Evolutionary conservation across 2,329 filamentous ascomycete species (phyloP).

Genomic region (Cadophora luteo-olivacea): DNA sequence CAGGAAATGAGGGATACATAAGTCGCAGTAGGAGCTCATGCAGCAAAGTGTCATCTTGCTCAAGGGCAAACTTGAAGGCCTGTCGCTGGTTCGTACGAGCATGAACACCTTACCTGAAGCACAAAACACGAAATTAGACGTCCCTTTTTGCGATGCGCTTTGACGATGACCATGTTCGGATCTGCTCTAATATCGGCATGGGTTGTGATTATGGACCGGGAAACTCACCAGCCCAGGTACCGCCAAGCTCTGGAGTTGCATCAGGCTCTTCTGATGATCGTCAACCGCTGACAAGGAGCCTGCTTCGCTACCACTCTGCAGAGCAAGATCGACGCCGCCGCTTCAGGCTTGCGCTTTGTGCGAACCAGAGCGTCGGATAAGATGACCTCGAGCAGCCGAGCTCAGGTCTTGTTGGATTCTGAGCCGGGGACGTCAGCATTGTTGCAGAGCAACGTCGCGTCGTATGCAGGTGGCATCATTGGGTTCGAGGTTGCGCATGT

Average conservation of each 20-base stretch:
- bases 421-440: constrained; percentile 11
- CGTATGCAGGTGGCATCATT: background rate
- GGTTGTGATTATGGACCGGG: constrained; percentile 23
- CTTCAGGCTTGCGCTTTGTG: constrained; percentile 29
- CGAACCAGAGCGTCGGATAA: constrained; percentile 37
- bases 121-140: constrained; percentile 28
- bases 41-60: background rate
- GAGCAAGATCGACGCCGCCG: constrained; percentile 32
- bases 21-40: background rate
- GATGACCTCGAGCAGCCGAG: constrained; percentile 21
- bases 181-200: constrained; percentile 30
- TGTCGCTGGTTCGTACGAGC: background rate
- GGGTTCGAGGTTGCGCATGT: too few relatives aligned
- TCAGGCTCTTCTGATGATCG: constrained; percentile 31
- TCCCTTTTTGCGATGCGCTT: constrained; percentile 22
- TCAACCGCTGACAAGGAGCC: constrained; percentile 27
- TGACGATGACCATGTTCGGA: constrained; percentile 19
- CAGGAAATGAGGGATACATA: constrained; percentile 17
- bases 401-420: background rate
- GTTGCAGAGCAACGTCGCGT: background rate
- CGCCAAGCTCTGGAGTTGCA: constrained; percentile 18
- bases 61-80: background rate
- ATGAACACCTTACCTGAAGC: constrained; percentile 27
- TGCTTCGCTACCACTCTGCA: constrained; percentile 32
- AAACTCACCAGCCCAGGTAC: constrained; percentile 9